Evolutionary conservation across 1,139 yeast genomes (phyloP).

Genomic region (Blastobotrys serpentis): DNA sequence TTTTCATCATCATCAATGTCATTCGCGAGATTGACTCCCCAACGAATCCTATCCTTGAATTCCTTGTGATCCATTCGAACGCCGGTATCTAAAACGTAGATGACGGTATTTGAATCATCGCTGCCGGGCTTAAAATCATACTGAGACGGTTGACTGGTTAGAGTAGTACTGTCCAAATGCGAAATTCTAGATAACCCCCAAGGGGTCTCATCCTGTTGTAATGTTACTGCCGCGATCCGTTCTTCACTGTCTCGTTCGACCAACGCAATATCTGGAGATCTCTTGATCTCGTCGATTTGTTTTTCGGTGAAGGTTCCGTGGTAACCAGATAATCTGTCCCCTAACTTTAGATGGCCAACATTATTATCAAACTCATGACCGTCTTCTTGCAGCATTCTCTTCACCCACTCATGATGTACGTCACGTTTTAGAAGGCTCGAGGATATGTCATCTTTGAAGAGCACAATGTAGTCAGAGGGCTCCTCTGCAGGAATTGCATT

Average conservation of each 20-base stretch:
- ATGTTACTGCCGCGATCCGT: slow-evolving; percentile 35
- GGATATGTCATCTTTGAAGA: slow-evolving; percentile 19
- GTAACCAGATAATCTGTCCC: slow-evolving; percentile 34
- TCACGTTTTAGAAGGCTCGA: slow-evolving; percentile 13
- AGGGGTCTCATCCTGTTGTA: slow-evolving; percentile 41
- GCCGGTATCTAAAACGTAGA: slow-evolving; percentile 55
- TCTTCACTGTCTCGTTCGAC: slow-evolving; percentile 49
- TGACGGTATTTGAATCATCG: slow-evolving; percentile 54
- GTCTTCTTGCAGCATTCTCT: slow-evolving; percentile 10
- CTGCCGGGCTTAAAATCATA: slow-evolving; percentile 47
- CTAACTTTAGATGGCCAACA: slow-evolving; percentile 57
- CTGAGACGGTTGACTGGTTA: slow-evolving; percentile 36
- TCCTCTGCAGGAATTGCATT: background rate
- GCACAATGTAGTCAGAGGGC: slow-evolving; percentile 22
- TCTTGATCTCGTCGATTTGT: slow-evolving; percentile 43
- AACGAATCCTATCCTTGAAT: slow-evolving; percentile 49
- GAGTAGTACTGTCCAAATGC: slow-evolving; percentile 40
- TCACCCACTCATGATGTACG: slow-evolving; percentile 22
- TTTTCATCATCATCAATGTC: slow-evolving; percentile 39
- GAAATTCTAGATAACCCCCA: slow-evolving; percentile 62
- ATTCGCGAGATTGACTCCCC: slow-evolving; percentile 38
- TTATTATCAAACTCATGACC: background rate
- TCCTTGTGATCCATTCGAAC: slow-evolving; percentile 48
- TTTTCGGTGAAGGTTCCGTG: slow-evolving; percentile 29
- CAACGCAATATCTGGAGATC: slow-evolving; percentile 45